Evolutionary conservation across 495 filamentous ascomycete species (phyloP), one percentile per base, ranked within the genome.

Genomic region (Pyrenula aspistea): DNA sequence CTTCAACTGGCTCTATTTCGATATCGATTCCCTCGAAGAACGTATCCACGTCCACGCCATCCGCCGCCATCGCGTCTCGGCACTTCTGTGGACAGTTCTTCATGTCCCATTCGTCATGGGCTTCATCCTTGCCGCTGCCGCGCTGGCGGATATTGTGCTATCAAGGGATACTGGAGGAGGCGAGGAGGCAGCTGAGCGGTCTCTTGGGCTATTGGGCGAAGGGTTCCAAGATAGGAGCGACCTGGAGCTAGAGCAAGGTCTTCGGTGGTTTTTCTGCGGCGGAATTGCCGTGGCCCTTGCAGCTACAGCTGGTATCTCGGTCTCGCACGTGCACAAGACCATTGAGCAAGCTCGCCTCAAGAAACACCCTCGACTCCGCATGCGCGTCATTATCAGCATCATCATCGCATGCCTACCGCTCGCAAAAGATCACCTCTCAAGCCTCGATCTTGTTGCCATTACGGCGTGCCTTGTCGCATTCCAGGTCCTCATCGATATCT

Each of bases 1-100:
- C 56, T 82, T 83, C 68, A 83, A 83, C 62, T 83, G 80, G 80
- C 67, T 84, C 12, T 84, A 84, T 62, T 84, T 84, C 56, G 80
- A 83, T 61, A 71, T 84, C 31, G 81, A 84, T 64, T 69, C 69
- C 24, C 69, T 65, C 54, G 79, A 81, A 15, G 4, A 4, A 42
- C 31, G 31, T 59, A 65, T 84, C 20, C 72, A 71, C 53, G 64
- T 67, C 2, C 81, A 84, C 66, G 80, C 80, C 24, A 83, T 84
- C 54, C 69, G 81, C 21, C 65, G 80, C 22, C 69, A 67, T 68
- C 70, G 12, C 68, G 73, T 75, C 63, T 53, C 49, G 65, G 69
- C 73, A 36, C 55, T 75, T 36, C 2, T 67, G 10, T 81, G 76
- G 74, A 57, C 63, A 8, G 56, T 68, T 55, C 25, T 66, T 55